These are phyloP conservation scores for Penicillium occitanis DNA, from an alignment of 2,329 filamentous ascomycete species.

Conservation along the genomic window DNA sequence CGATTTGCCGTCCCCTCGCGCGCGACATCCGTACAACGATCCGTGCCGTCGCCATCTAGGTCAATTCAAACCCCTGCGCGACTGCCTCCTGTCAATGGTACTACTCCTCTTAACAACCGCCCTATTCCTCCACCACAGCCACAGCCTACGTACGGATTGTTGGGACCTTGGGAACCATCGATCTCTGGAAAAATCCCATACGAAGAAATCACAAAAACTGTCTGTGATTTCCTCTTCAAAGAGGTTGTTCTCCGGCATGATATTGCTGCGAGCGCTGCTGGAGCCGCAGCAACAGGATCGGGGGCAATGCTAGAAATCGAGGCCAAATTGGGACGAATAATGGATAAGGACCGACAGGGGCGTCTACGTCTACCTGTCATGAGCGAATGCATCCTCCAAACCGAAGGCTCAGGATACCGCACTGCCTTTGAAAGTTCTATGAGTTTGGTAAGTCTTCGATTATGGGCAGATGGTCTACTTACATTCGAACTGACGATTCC, in stretches of 20 bases:
- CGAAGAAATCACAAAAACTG: constrained; percentile 69
- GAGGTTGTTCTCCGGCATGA: constrained; percentile 69
- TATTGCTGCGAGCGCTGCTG: constrained; percentile 53
- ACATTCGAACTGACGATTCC: constrained; percentile 25
- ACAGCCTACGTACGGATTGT: constrained; percentile 29
- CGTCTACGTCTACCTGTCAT: constrained; percentile 66
- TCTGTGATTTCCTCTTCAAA: constrained; percentile 79
- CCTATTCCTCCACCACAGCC: constrained; percentile 23
- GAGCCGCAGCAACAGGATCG: constrained; percentile 59
- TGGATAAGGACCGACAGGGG: constrained; percentile 69
- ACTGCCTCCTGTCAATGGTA: constrained; percentile 27
- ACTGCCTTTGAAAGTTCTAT: constrained; percentile 82
- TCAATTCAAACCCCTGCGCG: constrained; percentile 24
- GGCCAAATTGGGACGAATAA: constrained; percentile 82
- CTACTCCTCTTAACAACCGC: constrained; percentile 34
- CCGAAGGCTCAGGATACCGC: constrained; percentile 52
- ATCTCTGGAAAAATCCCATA: constrained; percentile 70
- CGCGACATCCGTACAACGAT: constrained; percentile 8
- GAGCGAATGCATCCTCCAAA: constrained; percentile 69
- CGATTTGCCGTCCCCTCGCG: constrained; percentile 28
- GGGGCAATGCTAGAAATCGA: constrained; percentile 86
- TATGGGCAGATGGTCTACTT: background rate
- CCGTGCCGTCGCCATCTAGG: constrained; percentile 23
- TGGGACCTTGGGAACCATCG: constrained; percentile 53
- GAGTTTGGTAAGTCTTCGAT: constrained; percentile 67